Percentiles rank a stretch among this genome's conserved stretches.
phyloP scores from a whole-genome alignment of 139 green algal genomes.

The Chlamydomonas applanata region DNA sequence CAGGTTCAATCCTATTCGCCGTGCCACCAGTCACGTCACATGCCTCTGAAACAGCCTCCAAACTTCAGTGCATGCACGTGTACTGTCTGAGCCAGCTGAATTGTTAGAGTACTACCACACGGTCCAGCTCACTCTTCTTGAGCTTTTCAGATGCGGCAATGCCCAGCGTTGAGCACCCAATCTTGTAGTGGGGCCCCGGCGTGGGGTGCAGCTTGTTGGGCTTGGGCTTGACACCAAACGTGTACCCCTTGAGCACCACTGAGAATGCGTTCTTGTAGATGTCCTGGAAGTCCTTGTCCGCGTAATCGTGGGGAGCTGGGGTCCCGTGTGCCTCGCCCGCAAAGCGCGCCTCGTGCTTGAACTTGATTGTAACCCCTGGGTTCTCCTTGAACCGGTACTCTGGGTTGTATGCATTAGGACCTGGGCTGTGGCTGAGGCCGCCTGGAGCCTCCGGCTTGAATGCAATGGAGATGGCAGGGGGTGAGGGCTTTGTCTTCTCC shows the following conservation, averaged over 20 bases:
- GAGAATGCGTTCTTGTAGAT: constrained; percentile 5
- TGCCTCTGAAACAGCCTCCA: too few species aligned
- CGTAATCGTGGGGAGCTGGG: constrained; percentile 33
- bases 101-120: too few species aligned
- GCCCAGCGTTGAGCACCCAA: constrained; percentile 24
- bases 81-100: too few species aligned
- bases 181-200: constrained; percentile 24
- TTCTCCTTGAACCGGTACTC: not conserved
- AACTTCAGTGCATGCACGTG: too few species aligned
- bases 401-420: constrained; percentile 1
- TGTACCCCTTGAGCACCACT: not conserved
- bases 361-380: constrained; percentile 3
- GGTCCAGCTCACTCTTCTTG: constrained; percentile 8
- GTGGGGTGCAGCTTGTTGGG: not conserved
- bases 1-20: too few species aligned
- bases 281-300: constrained; percentile 22
- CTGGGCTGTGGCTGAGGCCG: not conserved
- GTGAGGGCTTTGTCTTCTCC: not conserved
- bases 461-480: not conserved
- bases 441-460: not conserved
- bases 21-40: too few species aligned
- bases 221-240: not conserved
- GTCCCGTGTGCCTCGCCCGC: not conserved
- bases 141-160: constrained; percentile 6
- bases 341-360: not conserved